Conservation (phyloP, 257 asterid species). For the Perilla frutescens region DNA sequence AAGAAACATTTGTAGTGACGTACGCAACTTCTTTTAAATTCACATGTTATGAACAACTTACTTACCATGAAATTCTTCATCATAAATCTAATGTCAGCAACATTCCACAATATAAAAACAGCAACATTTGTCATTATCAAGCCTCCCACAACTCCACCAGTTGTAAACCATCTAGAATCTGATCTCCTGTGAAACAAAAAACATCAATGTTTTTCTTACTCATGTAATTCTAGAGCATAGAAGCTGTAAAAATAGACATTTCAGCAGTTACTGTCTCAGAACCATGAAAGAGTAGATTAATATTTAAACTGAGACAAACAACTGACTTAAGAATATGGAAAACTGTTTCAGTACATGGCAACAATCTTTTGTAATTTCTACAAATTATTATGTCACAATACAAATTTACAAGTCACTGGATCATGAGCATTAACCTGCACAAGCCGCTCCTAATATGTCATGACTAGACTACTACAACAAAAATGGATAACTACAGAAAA, state of each 20-base stretch:
- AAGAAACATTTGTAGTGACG: conserved; percentile 8
- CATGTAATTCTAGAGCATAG: conserved; percentile 12
- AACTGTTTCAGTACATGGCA: neutral
- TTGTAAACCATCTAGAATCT: conserved; percentile 57
- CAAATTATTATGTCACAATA: neutral
- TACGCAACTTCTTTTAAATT: conserved; percentile 12
- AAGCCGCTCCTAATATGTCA: neutral
- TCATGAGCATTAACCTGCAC: neutral
- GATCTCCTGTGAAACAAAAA: conserved; percentile 52
- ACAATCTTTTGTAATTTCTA: neutral
- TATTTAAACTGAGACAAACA: neutral
- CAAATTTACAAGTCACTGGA: neutral
- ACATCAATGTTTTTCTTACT: conserved; percentile 12
- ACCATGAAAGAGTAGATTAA: conserved; percentile 3
- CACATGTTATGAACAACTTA: conserved; percentile 33
- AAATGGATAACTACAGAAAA: too few species aligned
- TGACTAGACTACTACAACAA: too few species aligned
- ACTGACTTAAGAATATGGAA: neutral
- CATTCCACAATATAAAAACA: conserved; percentile 73
- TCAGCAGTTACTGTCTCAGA: conserved; percentile 1
- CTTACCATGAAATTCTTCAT: conserved; percentile 74
- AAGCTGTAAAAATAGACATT: neutral
- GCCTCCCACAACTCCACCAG: conserved; percentile 72
- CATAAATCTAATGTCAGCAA: conserved; percentile 68
- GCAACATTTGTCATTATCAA: conserved; percentile 71